phyloP scores from a whole-genome alignment of 2,329 filamentous ascomycete genomes.

The Claviceps quebecensis region DNA sequence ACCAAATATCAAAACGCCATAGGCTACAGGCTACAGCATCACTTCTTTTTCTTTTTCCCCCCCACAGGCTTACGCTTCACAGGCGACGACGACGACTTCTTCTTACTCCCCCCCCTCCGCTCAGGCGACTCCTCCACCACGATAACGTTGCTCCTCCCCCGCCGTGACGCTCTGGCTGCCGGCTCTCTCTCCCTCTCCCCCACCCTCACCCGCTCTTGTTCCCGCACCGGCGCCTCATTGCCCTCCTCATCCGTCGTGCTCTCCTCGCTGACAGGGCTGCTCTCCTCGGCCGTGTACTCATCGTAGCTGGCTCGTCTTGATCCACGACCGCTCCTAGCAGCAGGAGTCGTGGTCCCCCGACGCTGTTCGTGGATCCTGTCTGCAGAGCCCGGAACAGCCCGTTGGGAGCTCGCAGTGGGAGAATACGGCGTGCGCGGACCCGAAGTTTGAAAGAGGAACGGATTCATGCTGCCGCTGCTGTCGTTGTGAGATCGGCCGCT shows the following conservation, averaged over 20 bases:
- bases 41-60: conserved; percentile 22
- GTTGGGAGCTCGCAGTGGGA: conserved; percentile 20
- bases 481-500: conserved; percentile 11
- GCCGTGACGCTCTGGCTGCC: background rate
- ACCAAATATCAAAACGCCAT: too few species aligned
- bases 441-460: conserved; percentile 39
- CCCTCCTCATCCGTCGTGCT: conserved; percentile 24
- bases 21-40: too few species aligned
- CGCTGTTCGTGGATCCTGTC: conserved; percentile 15
- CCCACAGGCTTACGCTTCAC: conserved; percentile 25
- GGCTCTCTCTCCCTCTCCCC: conserved; percentile 8
- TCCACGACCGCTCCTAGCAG: conserved; percentile 19
- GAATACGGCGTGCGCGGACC: conserved; percentile 26
- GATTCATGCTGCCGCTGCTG: conserved; percentile 19
- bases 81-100: conserved; percentile 27
- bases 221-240: conserved; percentile 20
- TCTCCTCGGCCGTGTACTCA: conserved; percentile 22
- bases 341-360: conserved; percentile 13
- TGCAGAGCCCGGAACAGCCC: conserved; percentile 22
- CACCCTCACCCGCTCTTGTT: background rate
- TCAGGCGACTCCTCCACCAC: conserved; percentile 24
- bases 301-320: conserved; percentile 17
- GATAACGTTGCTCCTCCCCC: conserved; percentile 22
- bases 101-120: conserved; percentile 22
- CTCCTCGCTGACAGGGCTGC: conserved; percentile 21